Percentiles rank a stretch among this genome's conserved stretches.
Conservation (phyloP, 768 basidiomycete species). For the Clitopilus hobsonii region DNA sequence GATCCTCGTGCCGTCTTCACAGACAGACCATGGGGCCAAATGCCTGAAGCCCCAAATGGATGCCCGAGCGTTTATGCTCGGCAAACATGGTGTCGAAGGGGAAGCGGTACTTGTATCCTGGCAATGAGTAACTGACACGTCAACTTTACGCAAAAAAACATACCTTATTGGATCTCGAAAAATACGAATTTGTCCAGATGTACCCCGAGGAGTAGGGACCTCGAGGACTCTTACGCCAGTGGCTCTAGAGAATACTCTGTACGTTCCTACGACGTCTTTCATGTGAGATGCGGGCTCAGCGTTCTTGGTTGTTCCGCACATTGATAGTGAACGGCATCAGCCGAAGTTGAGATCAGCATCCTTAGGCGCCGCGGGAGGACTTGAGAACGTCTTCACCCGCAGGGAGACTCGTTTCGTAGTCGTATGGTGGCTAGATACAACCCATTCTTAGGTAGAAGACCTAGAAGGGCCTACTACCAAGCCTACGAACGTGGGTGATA, state of each 20-base stretch:
- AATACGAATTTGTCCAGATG: neutral
- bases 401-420: neutral
- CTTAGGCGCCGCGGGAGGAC: neutral
- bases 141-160: neutral
- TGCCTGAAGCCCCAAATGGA: neutral
- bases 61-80: neutral
- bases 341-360: neutral
- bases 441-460: too few species aligned
- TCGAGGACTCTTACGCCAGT: neutral
- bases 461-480: too few species aligned
- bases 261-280: too few species aligned
- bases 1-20: neutral
- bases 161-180: neutral
- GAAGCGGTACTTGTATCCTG: neutral
- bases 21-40: neutral
- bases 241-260: too few species aligned
- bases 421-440: too few species aligned
- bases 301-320: neutral
- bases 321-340: neutral
- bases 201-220: neutral
- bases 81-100: neutral
- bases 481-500: neutral
- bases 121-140: neutral
- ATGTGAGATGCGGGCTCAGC: neutral
- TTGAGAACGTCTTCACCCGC: neutral